Evolutionary conservation across 805 yeast species (phyloP).

Genomic region (Trichomonascus vanleenenianus): DNA sequence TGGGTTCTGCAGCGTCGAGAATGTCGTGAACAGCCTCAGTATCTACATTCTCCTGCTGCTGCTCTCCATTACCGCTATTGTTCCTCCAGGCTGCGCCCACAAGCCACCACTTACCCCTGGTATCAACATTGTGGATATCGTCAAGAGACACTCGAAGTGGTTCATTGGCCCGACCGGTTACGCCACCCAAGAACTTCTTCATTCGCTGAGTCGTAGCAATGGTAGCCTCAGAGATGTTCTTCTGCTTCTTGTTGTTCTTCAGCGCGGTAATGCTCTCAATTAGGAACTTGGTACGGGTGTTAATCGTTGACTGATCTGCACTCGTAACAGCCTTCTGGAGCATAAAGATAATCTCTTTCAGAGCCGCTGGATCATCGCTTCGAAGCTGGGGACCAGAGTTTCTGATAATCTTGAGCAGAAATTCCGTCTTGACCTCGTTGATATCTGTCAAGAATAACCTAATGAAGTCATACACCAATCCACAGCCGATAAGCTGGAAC

Average conservation of each 20-base stretch:
- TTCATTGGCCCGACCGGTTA: constrained; percentile 47
- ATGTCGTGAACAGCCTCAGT: constrained; percentile 47
- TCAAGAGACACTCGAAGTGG: constrained; percentile 77
- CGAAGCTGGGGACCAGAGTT: constrained; percentile 80
- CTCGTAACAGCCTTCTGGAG: constrained; percentile 42
- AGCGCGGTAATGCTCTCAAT: constrained; percentile 79
- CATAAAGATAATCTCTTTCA: constrained; percentile 65
- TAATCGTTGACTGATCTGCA: constrained; percentile 30
- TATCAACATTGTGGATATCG: constrained; percentile 70
- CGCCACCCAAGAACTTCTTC: constrained; percentile 53
- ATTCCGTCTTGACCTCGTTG: constrained; percentile 67
- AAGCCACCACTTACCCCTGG: constrained; percentile 97
- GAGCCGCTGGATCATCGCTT: constrained; percentile 79
- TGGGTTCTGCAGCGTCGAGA: constrained; percentile 65
- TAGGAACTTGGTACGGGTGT: constrained; percentile 71
- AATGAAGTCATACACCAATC: constrained; percentile 71
- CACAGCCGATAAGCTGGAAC: constrained; percentile 67
- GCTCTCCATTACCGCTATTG: constrained; percentile 25
- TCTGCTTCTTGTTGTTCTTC: constrained; percentile 73
- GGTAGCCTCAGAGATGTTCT: constrained; percentile 43
- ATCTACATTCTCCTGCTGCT: constrained; percentile 32
- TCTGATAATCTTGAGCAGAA: constrained; percentile 62
- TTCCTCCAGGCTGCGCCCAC: constrained; percentile 98
- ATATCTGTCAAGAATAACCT: constrained; percentile 41
- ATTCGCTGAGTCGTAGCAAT: constrained; percentile 48